Evolutionary conservation across 2,329 filamentous ascomycete species (phyloP), one percentile per base, ranked within the genome.

Genomic region (Colletotrichum sp.): DNA sequence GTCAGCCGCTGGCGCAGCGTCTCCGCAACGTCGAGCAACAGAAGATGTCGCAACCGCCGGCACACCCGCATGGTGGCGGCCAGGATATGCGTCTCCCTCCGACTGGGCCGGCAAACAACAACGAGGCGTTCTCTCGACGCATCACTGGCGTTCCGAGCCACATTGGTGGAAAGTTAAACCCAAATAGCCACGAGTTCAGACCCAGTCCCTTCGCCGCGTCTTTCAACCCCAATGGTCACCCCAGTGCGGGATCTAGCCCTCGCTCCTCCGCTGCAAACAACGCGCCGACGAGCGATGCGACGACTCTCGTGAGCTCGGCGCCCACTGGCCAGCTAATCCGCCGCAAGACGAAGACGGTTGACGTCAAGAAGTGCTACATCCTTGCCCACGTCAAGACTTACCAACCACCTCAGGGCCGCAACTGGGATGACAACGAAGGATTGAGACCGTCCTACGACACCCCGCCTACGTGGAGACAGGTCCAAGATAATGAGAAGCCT

Each of bases 391-490:
- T 93, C 77, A 89, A 91, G 84, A 88, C 88, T 0, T 83, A 92
- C 64, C 86, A 87, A 71, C 89, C 90, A 2, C 87, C 88, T 0
- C 85, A 88, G 75, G 89, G 86, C 28, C 88, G 89, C 79, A 92
- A 94, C 77, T 96, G 93, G 88, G 89, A 92, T 44, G 90, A 92
- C 74, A 98, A 97, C 81, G 93, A 93, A 63, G 96, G 95, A n/a
- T 91, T 98, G 69, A 94, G 94, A 49, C 94, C 94, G 32, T 93
- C 96, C 6, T 98, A 94, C 84, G 93, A 95, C 80, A 99, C 97
- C 2, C 88, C 90, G 13, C 96, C 96, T 1, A 96, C 94, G 1
- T 99, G 97, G 96, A 93, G 94, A 76, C 92, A 93, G 76, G 86
- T 92, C 28, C 87, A 92, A 65, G 92, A 93, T 24, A 88, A 91